Conservation (phyloP, 305 asterid species). For the Euphrasia arctica region DNA sequence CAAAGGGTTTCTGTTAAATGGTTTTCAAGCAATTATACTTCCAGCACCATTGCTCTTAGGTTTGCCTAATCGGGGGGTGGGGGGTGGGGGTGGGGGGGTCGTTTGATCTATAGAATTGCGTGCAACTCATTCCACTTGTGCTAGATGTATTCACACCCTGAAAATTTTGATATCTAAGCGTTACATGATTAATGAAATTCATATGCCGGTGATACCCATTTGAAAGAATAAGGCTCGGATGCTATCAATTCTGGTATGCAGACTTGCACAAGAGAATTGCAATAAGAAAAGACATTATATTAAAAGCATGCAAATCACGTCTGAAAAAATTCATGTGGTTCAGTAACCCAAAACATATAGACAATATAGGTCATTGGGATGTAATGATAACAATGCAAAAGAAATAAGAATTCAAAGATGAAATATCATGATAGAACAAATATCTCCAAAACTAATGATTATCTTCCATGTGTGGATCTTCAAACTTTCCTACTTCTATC, state of each 20-base stretch:
- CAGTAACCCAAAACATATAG: not conserved
- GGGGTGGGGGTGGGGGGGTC: not conserved
- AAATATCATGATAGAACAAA: not conserved
- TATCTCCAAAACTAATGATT: not conserved
- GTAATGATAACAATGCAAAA: not conserved
- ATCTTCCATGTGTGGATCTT: not conserved
- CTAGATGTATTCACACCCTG: not conserved
- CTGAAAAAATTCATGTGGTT: not conserved
- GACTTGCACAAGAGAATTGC: not conserved
- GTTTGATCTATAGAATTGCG: not conserved
- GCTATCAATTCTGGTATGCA: not conserved
- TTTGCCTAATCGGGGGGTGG: not conserved
- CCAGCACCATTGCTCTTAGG: not conserved
- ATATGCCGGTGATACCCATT: not conserved
- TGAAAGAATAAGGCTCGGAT: not conserved
- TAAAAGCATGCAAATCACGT: not conserved
- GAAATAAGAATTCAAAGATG: not conserved
- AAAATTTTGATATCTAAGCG: not conserved
- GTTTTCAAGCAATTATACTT: not conserved
- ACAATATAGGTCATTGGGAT: not conserved
- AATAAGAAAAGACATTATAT: not conserved
- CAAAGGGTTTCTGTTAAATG: not conserved
- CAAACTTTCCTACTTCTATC: not conserved
- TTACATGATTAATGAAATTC: not conserved
- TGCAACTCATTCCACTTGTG: not conserved